phyloP scores from a whole-genome alignment of 768 basidiomycete genomes.

The Tephrocybe sp. region DNA sequence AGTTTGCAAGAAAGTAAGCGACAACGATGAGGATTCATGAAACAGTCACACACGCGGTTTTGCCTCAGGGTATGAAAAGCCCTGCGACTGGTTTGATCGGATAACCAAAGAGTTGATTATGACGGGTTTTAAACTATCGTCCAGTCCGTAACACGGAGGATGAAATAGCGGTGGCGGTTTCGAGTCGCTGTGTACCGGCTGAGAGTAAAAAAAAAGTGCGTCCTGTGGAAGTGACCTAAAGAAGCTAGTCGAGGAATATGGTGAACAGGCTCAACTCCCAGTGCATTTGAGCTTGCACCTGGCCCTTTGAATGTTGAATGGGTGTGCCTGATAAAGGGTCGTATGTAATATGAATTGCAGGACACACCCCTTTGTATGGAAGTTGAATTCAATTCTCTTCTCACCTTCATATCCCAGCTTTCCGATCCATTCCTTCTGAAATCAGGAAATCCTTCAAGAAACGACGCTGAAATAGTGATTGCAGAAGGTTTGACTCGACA shows the following conservation, averaged over 20 bases:
- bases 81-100: not conserved
- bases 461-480: not conserved
- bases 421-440: not conserved
- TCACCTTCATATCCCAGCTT: not conserved
- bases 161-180: not conserved
- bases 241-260: not conserved
- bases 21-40: not conserved
- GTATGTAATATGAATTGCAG: too few relatives aligned
- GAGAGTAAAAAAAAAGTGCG: not conserved
- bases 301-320: not conserved
- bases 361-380: too few relatives aligned
- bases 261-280: not conserved
- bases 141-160: not conserved
- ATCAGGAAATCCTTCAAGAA: not conserved
- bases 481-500: not conserved
- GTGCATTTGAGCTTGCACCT: not conserved
- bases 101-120: too few relatives aligned
- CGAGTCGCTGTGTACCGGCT: not conserved
- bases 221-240: not conserved
- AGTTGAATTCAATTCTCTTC: not conserved
- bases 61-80: not conserved
- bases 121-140: too few relatives aligned
- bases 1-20: not conserved
- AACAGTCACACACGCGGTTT: not conserved
- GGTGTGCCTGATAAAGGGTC: constrained; percentile 4